Evolutionary conservation across 768 basidiomycete genomes (phyloP), one percentile per base, ranked within the genome.

Genomic region (Lactarius quietus): DNA sequence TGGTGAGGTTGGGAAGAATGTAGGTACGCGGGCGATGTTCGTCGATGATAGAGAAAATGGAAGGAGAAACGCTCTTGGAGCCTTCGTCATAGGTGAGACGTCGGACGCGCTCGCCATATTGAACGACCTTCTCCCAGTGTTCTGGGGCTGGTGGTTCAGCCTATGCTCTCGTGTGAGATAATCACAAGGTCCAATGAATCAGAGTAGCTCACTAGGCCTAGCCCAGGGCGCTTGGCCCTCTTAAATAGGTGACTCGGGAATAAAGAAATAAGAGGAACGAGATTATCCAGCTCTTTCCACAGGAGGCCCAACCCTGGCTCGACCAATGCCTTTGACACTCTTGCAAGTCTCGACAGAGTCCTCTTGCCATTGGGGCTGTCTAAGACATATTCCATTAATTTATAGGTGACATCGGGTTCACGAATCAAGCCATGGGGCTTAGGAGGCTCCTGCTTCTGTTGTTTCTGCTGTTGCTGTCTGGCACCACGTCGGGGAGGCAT

Each of bases 231-330:
- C 67, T 84, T 83, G 63, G 85, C 80, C 75, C 85, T 89, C 76
- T 85, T 89, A 76, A 91, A 77, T 68, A 91, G 71, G 68, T 82
- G 78, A 63, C 78, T 79, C 17, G 90, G 90, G 73, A 92, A 92
- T 61, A 91, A 73, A 39, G 86, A 86, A 63, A 92, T 78, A 63
- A 92, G 78, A 12, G 90, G 90, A 54, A 85, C 76, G 65, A 92
- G 78, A 15, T 88, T 89, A 73, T 92, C 89, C 62, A 92, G 77
- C 70, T 92, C 90, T 72, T 82, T 84, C 90, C 90, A 92, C 35
- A 92, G 79, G 57, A 86, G 77, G 73, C 86, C 79, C 69, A 92
- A 72, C n/a, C 86, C 84, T 17, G 88, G 88, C 69, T 88, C 89
- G 69, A 81, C 84, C 73, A 90, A 78, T n/a, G 86, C 84, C 68